Conservation (phyloP, 208 protist species). For the Leishmania martiniquensis region DNA sequence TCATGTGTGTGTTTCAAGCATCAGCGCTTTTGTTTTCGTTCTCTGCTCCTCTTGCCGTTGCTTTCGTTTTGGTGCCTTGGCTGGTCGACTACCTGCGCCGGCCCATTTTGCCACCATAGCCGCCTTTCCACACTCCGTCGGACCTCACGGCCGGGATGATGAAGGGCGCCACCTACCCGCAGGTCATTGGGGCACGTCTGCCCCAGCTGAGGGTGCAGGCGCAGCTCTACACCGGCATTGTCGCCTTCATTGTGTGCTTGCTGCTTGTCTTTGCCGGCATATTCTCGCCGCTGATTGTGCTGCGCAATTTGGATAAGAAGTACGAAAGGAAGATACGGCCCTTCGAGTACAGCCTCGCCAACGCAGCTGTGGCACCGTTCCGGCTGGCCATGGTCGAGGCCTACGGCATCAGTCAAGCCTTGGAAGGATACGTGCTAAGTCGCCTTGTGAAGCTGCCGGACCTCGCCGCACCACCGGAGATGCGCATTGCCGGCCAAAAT, state of each 20-base stretch:
- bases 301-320: slow-evolving; percentile 19
- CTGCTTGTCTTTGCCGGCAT: slow-evolving; percentile 43
- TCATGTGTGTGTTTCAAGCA: neutral
- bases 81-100: no score
- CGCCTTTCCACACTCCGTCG: neutral
- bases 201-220: neutral
- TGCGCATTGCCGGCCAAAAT: slow-evolving; percentile 28
- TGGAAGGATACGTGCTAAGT: slow-evolving; percentile 60
- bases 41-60: slow-evolving; percentile 7
- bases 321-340: neutral
- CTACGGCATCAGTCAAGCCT: slow-evolving; percentile 30
- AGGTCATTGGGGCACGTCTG: neutral
- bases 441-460: slow-evolving; percentile 38
- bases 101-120: no score
- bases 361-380: slow-evolving; percentile 32
- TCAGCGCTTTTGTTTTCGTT: neutral
- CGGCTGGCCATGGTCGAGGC: slow-evolving; percentile 40
- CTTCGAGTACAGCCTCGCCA: slow-evolving; percentile 14
- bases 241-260: neutral
- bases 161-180: neutral
- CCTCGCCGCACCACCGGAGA: slow-evolving; percentile 26
- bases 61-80: slow-evolving; percentile 27
- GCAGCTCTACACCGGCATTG: neutral
- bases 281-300: slow-evolving; percentile 37
- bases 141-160: neutral